Conservation (phyloP, 75 land plant species). For the Gnetum montanum region DNA sequence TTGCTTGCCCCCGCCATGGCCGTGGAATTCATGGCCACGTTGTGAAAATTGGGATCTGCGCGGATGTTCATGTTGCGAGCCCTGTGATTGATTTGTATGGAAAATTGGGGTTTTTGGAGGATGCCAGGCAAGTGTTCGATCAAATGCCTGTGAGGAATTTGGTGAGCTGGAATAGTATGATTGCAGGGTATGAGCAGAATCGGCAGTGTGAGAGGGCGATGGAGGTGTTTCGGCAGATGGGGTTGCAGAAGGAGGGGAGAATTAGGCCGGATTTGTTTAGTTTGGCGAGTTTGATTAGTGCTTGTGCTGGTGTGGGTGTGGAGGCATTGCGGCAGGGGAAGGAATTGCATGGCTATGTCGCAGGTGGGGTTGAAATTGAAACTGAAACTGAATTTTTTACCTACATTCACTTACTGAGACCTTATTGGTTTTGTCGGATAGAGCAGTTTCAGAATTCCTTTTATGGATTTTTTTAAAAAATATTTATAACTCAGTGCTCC, state of each 20-base stretch:
- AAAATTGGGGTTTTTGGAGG: slow-evolving; percentile 40
- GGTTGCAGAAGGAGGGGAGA: slow-evolving; percentile 16
- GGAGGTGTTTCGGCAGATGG: slow-evolving; percentile 37
- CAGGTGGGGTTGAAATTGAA: too few relatives aligned
- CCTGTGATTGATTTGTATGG: slow-evolving; percentile 72
- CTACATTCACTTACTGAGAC: too few relatives aligned
- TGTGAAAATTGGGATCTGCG: slow-evolving; percentile 6
- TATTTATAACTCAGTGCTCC: too few relatives aligned
- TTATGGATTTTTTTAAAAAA: too few relatives aligned
- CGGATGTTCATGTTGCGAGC: slow-evolving; percentile 50
- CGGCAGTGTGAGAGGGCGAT: slow-evolving; percentile 39
- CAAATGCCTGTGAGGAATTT: slow-evolving; percentile 35
- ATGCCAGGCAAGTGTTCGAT: slow-evolving; percentile 43
- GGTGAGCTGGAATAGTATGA: slow-evolving; percentile 70
- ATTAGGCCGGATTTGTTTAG: slow-evolving; percentile 49
- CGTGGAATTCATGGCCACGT: slow-evolving; percentile 39
- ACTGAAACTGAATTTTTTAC: too few relatives aligned
- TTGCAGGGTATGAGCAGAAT: slow-evolving; percentile 64
- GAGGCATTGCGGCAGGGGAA: slow-evolving; percentile 28
- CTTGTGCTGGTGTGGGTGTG: slow-evolving; percentile 44
- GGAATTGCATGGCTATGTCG: slow-evolving; percentile 45
- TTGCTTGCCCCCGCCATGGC: slow-evolving; percentile 29
- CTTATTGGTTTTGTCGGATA: too few relatives aligned
- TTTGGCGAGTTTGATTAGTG: slow-evolving; percentile 51
- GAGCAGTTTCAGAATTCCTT: too few relatives aligned